Evolutionary conservation across 495 filamentous ascomycete species (phyloP).

Genomic region (Emericellopsis terricola): DNA sequence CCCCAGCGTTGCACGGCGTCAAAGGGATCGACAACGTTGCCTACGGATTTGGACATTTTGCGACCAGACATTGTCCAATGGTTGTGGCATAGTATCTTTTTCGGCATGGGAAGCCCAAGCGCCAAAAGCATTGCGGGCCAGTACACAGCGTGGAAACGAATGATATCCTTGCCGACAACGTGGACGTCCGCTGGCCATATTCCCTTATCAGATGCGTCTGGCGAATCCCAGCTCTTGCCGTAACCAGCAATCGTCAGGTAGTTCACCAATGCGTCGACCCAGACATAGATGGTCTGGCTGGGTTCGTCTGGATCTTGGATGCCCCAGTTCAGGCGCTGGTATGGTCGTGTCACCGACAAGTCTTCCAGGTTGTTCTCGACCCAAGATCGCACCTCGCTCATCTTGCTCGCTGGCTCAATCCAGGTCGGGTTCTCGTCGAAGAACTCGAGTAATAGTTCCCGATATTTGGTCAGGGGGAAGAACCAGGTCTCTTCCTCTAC

Average conservation of each 20-base stretch:
- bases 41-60: constrained; percentile 93
- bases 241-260: constrained; percentile 81
- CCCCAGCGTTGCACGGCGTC: constrained; percentile 82
- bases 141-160: constrained; percentile 92
- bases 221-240: constrained; percentile 21
- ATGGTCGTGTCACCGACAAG: constrained; percentile 74
- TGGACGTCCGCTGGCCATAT: constrained; percentile 90
- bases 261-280: constrained; percentile 90
- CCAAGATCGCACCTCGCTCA: constrained; percentile 47
- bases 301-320: constrained; percentile 74
- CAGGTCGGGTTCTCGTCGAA: constrained; percentile 57
- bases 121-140: constrained; percentile 95
- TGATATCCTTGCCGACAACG: constrained; percentile 88
- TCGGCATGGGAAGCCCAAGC: constrained; percentile 65
- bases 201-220: constrained; percentile 34
- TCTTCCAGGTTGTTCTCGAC: constrained; percentile 61
- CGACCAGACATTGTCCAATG: constrained; percentile 82
- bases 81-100: constrained; percentile 67
- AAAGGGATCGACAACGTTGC: constrained; percentile 91
- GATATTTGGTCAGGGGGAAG: constrained; percentile 73
- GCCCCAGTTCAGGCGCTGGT: constrained; percentile 67
- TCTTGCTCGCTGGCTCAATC: constrained; percentile 46
- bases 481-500: constrained; percentile 88
- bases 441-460: constrained; percentile 54
- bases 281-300: constrained; percentile 89